Evolutionary conservation across 2,329 filamentous ascomycete species (phyloP), one percentile per base, ranked within the genome.

Genomic region (Bretziella fagacearum): DNA sequence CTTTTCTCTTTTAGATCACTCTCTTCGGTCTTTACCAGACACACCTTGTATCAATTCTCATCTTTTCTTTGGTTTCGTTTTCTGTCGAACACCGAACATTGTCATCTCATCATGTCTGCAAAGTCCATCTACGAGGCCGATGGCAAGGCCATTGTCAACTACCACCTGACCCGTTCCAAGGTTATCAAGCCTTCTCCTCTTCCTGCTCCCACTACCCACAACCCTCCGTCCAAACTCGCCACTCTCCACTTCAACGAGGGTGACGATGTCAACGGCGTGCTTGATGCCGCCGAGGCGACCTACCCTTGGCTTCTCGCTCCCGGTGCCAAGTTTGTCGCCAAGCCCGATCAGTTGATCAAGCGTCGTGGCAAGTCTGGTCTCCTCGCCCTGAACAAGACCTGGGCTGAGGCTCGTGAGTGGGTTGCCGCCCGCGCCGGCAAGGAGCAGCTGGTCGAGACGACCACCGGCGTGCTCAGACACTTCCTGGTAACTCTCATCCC

Each of bases 141-240:
- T 73, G 91, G 91, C 78, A 98, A 98, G 83, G 91, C 91, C 77
- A 96, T 98, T 73, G 77, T 98, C 77, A 96, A 95, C 83, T 98
- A 96, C 77, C 91, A 96, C 75, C 86, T 98, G 69, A 96, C 91
- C 59, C 83, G 91, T 64, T 85, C 91, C 57, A 81, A 86, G 56
- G 82, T 93, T 65, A 94, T 98, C 78, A 96, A 95, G 82, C 84
- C 89, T 56, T 89, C 86, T 61, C 86, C 91, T 68, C 85, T 96
- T 49, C 84, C 87, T 57, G 64, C 74, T 56, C 73, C 83, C 54
- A 67, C 82, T 55, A 91, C 77, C 65, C 91, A 98, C 79, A 96
- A 96, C 72, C 71, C 91, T 57, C 80, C 91, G 53, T 71, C 87
- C 58, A 89, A 84, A 68, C 79, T 96, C 59, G 89, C 89, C 50